Base-by-base conservation (phyloP, 768 basidiomycete genomes). In the Trametes maxima region DNA sequence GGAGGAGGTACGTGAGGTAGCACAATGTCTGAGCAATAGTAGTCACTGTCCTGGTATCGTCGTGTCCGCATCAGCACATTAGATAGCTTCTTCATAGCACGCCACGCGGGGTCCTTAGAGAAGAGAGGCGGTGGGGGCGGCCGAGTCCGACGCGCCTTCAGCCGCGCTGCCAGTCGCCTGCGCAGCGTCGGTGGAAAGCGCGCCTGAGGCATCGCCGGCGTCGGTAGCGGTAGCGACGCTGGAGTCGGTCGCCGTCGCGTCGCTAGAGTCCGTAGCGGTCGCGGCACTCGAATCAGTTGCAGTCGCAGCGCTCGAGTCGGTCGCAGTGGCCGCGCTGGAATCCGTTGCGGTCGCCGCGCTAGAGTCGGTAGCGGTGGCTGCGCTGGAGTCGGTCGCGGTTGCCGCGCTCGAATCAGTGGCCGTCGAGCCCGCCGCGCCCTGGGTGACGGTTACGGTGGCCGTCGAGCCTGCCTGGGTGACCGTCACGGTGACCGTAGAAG, bases 21-120 rank as follows among this genome's bases (percentile, higher is more conserved):
- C 35, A 44, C 12, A 21, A 56, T 46, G 54, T 56, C 54, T 46
- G 44, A 25, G 35, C 33, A 39, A n/a, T 39, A 54, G n/a, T 25
- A 16, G 25, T 24, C 55, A 33, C 55, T 36, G 35, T 22, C 24
- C 36, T 22, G 22, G 45, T 12, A 47, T 24, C 36, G 55, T 17
- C 43, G 19, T 17, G 44, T 45, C 33, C 54, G 43, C 28, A 36
- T 35, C 17, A n/a, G 11, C 52, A 44, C 39, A 10, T 13, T 36
- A 33, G 48, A 22, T 45, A 25, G 22, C 33, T 37, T 42, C 40
- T 40, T 21, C 25, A 14, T 43, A 4, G 49, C 17, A 10, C 14
- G 4, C 28, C 12, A n/a, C 1, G 12, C 43, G 40, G 12, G 42
- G 3, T 24, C n/a, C 17, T 54, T 42, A 54, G 53, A 54, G 43